Evolutionary conservation across 192 early-diverging fungal species (phyloP).

Genomic region (Lunasporangiospora selenospora): DNA sequence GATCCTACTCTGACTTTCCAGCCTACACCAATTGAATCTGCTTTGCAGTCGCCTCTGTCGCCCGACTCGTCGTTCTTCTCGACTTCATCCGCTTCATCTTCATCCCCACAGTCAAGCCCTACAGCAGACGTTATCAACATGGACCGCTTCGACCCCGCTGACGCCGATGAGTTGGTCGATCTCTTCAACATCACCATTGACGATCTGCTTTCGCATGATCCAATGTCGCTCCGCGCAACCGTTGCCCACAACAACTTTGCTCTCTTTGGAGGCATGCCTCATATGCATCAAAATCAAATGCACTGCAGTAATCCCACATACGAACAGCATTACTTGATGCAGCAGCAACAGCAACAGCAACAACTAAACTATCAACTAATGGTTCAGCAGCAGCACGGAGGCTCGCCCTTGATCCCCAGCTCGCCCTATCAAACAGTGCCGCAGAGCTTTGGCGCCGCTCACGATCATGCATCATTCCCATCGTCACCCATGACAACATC

Average conservation of each 20-base stretch:
- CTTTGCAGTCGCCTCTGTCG: constrained; percentile 2
- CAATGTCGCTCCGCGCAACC: too few relatives aligned
- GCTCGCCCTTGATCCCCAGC: constrained; percentile 5
- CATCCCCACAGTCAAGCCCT: constrained; percentile 18
- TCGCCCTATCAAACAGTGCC: constrained; percentile 1
- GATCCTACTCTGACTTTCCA: too few relatives aligned
- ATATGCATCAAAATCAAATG: too few relatives aligned
- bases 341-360: constrained; percentile 8
- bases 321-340: background rate
- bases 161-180: constrained; percentile 18
- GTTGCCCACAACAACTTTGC: constrained; percentile 3
- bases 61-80: constrained; percentile 13
- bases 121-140: background rate
- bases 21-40: too few relatives aligned
- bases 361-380: background rate
- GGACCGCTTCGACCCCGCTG: constrained; percentile 9
- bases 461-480: background rate
- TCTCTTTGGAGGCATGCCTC: constrained; percentile 21
- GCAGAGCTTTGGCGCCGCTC: background rate
- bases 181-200: constrained; percentile 27
- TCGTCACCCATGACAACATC: background rate
- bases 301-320: background rate
- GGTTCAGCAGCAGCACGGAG: constrained; percentile 4
- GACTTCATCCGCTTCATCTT: constrained; percentile 6
- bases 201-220: constrained; percentile 19